A percentile compares a stretch with the other conserved stretches of the same genome.
These are phyloP conservation scores for Xylariaceae sp. DNA, from an alignment of 2,329 filamentous ascomycete genomes.

Conservation along the genomic window DNA sequence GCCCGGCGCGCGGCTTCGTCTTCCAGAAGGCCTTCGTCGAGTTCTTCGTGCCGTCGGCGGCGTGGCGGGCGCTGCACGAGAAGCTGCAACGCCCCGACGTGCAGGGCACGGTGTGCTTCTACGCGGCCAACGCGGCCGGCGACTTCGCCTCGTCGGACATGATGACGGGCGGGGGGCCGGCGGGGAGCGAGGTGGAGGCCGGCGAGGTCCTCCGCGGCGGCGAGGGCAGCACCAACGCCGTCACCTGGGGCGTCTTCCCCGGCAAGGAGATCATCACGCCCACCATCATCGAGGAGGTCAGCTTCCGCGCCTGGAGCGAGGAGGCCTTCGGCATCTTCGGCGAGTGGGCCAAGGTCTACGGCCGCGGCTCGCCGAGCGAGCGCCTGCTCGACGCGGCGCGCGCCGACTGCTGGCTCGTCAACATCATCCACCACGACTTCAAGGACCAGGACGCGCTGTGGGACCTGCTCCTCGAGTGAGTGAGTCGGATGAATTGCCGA, in stretches of 20 bases:
- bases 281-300: constrained; percentile 93
- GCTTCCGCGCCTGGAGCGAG: constrained; percentile 88
- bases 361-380: constrained; percentile 62
- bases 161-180: constrained; percentile 30
- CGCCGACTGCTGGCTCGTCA: constrained; percentile 78
- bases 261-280: constrained; percentile 95
- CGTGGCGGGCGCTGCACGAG: constrained; percentile 61
- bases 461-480: constrained; percentile 49
- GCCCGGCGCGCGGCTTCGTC: constrained; percentile 83
- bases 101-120: constrained; percentile 71
- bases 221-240: constrained; percentile 69
- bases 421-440: constrained; percentile 77
- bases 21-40: constrained; percentile 99
- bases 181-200: no score
- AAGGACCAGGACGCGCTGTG: constrained; percentile 65
- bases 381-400: constrained; percentile 61
- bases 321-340: constrained; percentile 94
- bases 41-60: constrained; percentile 72
- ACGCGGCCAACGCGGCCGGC: constrained; percentile 72
- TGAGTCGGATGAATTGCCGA: no score
- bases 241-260: constrained; percentile 94
- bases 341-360: constrained; percentile 88
- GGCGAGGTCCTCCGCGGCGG: constrained; percentile 27
- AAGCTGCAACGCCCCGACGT: constrained; percentile 52
- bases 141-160: constrained; percentile 68